Base-by-base conservation (phyloP, 805 yeast species). In the Alloascoidea hylecoeti region DNA sequence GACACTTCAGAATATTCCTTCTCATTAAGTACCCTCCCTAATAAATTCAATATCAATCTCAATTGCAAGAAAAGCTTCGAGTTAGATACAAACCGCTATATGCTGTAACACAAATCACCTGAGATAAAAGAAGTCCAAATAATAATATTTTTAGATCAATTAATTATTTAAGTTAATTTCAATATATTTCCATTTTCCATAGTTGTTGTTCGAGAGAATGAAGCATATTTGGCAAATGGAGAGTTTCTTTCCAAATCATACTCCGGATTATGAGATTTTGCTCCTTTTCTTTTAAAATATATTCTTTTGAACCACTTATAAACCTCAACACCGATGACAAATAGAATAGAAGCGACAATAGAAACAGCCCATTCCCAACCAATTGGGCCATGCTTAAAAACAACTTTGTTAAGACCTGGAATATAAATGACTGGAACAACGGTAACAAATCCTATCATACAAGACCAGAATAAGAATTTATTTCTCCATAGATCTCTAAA, bases 351-450 rank as follows among this genome's bases (percentile, higher is more conserved):
- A 0, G 72, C 82, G 44, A 78, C 60, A 33, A 57, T 39, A 1
- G 84, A 70, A 42, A 82, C 56, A 13, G 82, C 89, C 94, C 94
- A 84, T 60, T 83, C 94, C 58, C 73, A 75, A 5, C 76, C 69
- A 44, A 83, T 81, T 4, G 76, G 72, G 18, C 56, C 62, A 55
- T 84, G 95, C 47, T 77, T 61, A 53, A 84, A 84, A 5, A 84
- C 94, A 44, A 70, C 68, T 35, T 65, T 60, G 55, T 84, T 84
- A 51, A 84, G 82, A n/a, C 80, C 94, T 4, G 95, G 95, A 45
- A 84, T 84, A 57, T 83, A 83, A 30, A 83, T 73, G 15, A 82
- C 79, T 34, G 94, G 94, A 69, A 84, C 77, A 3, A 80, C 76
- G 2, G 84, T 67, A 12, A 69, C 55, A 43, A 79, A 70, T 2